Conservation (phyloP, 345 rosid species). For the Salix brachista region DNA sequence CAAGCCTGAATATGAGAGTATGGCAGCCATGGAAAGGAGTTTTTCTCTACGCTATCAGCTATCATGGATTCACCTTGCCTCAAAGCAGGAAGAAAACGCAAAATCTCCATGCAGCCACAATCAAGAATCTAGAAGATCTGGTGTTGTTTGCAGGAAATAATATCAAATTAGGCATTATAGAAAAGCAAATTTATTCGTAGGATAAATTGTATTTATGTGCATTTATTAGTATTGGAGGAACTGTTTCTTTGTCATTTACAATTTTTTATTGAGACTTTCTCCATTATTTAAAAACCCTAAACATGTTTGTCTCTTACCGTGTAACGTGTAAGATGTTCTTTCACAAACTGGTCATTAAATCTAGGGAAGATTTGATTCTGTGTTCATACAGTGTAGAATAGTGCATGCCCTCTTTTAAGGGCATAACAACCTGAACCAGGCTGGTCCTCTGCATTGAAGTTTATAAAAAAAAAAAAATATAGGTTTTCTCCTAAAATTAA, state of each 20-base stretch:
- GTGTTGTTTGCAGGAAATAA: neutral
- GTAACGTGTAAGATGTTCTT: conserved; percentile 20
- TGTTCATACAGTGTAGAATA: neutral
- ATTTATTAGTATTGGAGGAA: neutral
- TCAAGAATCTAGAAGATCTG: neutral
- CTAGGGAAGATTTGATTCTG: conserved; percentile 23
- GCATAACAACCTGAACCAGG: neutral
- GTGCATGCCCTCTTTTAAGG: neutral
- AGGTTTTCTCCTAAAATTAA: neutral
- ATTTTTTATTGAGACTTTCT: conserved; percentile 20
- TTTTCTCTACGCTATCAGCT: neutral
- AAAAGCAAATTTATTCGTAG: neutral
- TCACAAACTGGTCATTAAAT: conserved; percentile 23
- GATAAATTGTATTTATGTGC: conserved; percentile 7
- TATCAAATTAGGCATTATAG: neutral
- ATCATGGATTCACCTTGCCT: neutral
- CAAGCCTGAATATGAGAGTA: neutral
- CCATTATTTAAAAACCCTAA: neutral
- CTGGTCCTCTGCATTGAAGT: neutral
- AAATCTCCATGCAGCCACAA: neutral
- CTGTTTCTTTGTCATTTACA: neutral
- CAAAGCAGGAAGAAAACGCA: neutral
- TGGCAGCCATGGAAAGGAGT: no score
- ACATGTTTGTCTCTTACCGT: conserved; percentile 16
- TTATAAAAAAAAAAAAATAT: neutral